Conservation (phyloP, 768 basidiomycete genomes). For the Tricholoma hemisulphureum region DNA sequence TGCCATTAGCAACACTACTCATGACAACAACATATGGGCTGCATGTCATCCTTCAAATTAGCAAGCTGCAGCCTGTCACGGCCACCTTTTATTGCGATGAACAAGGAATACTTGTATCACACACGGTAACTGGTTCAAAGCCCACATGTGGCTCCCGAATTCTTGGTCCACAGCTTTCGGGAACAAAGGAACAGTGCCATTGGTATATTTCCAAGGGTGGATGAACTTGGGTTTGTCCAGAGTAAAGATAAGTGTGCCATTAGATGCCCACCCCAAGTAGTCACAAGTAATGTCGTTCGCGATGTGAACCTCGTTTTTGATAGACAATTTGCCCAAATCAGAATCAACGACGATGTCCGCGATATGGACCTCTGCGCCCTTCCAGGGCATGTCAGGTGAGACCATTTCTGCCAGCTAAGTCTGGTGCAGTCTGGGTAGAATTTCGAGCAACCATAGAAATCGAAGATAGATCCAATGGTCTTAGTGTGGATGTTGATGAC, state of each 20-base stretch:
- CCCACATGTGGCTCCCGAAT: slow-evolving; percentile 59
- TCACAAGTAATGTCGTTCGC: slow-evolving; percentile 53
- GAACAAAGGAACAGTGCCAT: slow-evolving; percentile 40
- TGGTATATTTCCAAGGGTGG: slow-evolving; percentile 59
- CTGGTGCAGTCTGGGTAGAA: slow-evolving; percentile 23
- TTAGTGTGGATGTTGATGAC: slow-evolving; percentile 50
- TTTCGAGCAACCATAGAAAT: slow-evolving; percentile 64
- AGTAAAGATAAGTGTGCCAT: slow-evolving; percentile 59
- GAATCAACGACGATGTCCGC: slow-evolving; percentile 41
- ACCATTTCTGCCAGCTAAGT: slow-evolving; percentile 27
- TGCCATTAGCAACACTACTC: no score
- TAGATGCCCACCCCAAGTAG: slow-evolving; percentile 60
- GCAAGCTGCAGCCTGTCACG: slow-evolving; percentile 39
- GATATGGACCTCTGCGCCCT: slow-evolving; percentile 31
- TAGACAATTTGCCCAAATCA: slow-evolving; percentile 22
- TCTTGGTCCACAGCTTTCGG: slow-evolving; percentile 47
- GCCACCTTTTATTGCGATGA: slow-evolving; percentile 42
- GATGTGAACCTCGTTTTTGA: slow-evolving; percentile 41
- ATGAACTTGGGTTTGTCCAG: slow-evolving; percentile 64
- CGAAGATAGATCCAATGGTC: slow-evolving; percentile 45
- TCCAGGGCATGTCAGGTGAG: slow-evolving; percentile 29
- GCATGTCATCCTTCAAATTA: slow-evolving; percentile 28
- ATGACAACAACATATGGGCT: slow-evolving; percentile 31
- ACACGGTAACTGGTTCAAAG: slow-evolving; percentile 47
- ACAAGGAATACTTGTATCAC: slow-evolving; percentile 37